Base-by-base conservation (phyloP, 345 rosid genomes). In the Reutealis trisperma region DNA sequence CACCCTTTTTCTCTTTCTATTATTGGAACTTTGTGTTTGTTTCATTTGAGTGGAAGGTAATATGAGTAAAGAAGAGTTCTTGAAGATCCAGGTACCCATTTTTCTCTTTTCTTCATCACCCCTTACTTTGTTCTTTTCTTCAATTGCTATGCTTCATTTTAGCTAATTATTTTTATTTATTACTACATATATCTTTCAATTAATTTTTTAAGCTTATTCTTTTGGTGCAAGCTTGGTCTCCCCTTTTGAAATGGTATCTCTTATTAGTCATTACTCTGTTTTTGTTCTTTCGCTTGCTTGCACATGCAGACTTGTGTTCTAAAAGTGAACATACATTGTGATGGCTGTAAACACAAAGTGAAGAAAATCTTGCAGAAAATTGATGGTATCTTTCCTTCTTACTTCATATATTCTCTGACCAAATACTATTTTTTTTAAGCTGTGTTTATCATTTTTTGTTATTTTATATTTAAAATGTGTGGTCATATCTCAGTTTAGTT, bases 61-160 rank as follows among this genome's bases (percentile, higher is more conserved):
- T 49, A 94, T 93, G 98, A 94, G 97, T 89, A 94, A 93, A 87
- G 98, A 94, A 80, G 98, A 94, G 95, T 84, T 94, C 81, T 86
- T 94, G 93, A 94, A 91, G 91, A 90, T 93, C 86, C 94, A 94
- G 95, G 98, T 93, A 81, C 73, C 44, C 63, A 52, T 68, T 78
- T n/a, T 44, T 13, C 37, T 27, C 47, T 24, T 25, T 58, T 63
- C 44, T 30, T 22, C 10, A 59, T 51, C n/a, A 22, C 6, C 47
- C 19, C 37, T 10, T 21, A 15, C 24, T 70, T 59, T 62, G 21
- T 13, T 47, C 54, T 67, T 49, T 60, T 63, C 49, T 60, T 68
- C 59, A 27, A 34, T 45, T 51, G 3, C 78, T 67, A 68, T 63
- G 76, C 86, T 63, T 78, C 61, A n/a, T 67, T 70, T 21, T 25